These are phyloP conservation scores for Vitis vinifera DNA, from an alignment of 164 flowering plant species.

Conservation along the genomic window DNA sequence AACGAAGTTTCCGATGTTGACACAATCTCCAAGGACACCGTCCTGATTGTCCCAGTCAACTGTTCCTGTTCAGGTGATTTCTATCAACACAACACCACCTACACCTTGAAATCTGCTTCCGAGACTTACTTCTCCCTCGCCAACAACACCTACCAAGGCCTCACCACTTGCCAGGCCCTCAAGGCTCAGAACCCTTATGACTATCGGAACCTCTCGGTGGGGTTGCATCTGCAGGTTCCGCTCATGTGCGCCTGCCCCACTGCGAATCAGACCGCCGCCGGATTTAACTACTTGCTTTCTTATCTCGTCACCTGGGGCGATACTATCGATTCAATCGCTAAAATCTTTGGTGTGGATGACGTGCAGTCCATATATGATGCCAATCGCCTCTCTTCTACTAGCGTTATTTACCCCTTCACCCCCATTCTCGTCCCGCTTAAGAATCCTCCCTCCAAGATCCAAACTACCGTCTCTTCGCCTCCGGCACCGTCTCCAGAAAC, in stretches of 20 bases:
- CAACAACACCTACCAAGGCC: slow-evolving; percentile 65
- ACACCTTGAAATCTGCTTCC: slow-evolving; percentile 6
- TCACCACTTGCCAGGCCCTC: slow-evolving; percentile 70
- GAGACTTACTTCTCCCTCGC: slow-evolving; percentile 58
- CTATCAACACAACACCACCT: slow-evolving; percentile 53
- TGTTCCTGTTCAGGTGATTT: slow-evolving; percentile 49
- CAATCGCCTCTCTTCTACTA: slow-evolving; percentile 27
- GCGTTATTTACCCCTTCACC: slow-evolving; percentile 41
- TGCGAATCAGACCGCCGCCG: slow-evolving; percentile 35
- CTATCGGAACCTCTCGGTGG: slow-evolving; percentile 16
- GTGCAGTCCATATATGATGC: slow-evolving; percentile 37
- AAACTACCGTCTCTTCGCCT: slow-evolving; percentile 9
- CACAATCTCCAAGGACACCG: slow-evolving; percentile 28
- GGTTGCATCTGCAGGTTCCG: slow-evolving; percentile 38
- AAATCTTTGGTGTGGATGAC: slow-evolving; percentile 32
- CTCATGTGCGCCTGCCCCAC: slow-evolving; percentile 75
- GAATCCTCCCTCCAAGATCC: slow-evolving; percentile 24
- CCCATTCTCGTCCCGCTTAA: slow-evolving; percentile 56
- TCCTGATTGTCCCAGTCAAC: slow-evolving; percentile 53
- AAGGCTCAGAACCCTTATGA: slow-evolving; percentile 40
- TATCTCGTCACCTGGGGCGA: slow-evolving; percentile 41
- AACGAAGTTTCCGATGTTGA: slow-evolving; percentile 39
- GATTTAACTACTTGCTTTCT: slow-evolving; percentile 46
- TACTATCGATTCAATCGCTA: slow-evolving; percentile 25
- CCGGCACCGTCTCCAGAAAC: slow-evolving; percentile 18